Conservation (phyloP, 2,329 filamentous ascomycete genomes). For the Endocalyx cinctus region DNA sequence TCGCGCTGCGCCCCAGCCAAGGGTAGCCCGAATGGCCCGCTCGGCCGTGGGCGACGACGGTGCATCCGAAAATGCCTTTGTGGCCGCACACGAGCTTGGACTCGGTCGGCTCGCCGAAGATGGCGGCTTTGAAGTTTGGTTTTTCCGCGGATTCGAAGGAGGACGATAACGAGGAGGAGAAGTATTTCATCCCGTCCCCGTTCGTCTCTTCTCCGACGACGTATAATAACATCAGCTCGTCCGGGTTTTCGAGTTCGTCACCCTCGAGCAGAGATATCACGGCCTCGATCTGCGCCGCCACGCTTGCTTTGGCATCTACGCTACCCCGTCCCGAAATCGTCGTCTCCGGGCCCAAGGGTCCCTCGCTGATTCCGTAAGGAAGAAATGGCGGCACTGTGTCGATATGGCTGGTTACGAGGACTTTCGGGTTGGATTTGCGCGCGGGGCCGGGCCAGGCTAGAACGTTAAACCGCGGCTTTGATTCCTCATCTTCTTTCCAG, state of each 20-base stretch:
- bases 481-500: too few species aligned
- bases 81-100: conserved; percentile 83
- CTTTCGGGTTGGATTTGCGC: conserved; percentile 45
- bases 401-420: conserved; percentile 76
- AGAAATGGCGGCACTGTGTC: conserved; percentile 73
- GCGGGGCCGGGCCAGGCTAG: conserved; percentile 59
- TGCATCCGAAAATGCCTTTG: conserved; percentile 74
- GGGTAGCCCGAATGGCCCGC: conserved; percentile 90
- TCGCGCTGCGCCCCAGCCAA: conserved; percentile 81
- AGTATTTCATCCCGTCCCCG: conserved; percentile 73
- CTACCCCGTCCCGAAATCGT: conserved; percentile 68
- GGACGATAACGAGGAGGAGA: conserved; percentile 20
- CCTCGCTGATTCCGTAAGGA: conserved; percentile 49
- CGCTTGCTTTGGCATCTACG: conserved; percentile 65
- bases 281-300: conserved; percentile 72
- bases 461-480: conserved; percentile 66
- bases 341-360: conserved; percentile 37
- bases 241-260: conserved; percentile 33
- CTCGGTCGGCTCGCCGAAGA: conserved; percentile 93
- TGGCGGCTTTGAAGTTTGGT: conserved; percentile 56
- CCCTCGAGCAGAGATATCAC: conserved; percentile 48
- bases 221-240: conserved; percentile 57
- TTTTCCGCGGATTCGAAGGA: too few species aligned
- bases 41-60: conserved; percentile 64
- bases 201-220: conserved; percentile 79